phyloP scores from a whole-genome alignment of 2,329 filamentous ascomycete species.

The Didymella pinodella region DNA sequence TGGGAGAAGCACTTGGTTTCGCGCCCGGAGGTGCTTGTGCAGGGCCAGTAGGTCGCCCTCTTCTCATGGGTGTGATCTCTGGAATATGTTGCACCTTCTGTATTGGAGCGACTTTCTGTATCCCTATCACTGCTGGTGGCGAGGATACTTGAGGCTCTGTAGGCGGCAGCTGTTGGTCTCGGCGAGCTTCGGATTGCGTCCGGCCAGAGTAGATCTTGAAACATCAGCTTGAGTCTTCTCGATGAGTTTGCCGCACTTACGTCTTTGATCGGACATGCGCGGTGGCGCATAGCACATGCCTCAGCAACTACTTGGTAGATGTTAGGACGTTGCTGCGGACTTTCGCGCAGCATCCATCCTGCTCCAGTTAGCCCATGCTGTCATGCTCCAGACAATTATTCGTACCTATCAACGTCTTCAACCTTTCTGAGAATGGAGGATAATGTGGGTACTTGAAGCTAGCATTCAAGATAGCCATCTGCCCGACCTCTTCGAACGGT shows the following conservation, averaged over 20 bases:
- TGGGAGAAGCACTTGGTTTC: slow-evolving; percentile 72
- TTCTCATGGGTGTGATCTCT: slow-evolving; percentile 91
- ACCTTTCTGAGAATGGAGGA: slow-evolving; percentile 84
- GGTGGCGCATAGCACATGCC: slow-evolving; percentile 86
- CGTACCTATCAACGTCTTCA: slow-evolving; percentile 88
- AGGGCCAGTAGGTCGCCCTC: slow-evolving; percentile 74
- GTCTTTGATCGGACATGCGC: slow-evolving; percentile 86
- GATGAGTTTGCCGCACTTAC: slow-evolving; percentile 56
- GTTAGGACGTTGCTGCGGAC: slow-evolving; percentile 80
- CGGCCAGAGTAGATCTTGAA: slow-evolving; percentile 59
- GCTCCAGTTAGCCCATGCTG: slow-evolving; percentile 27
- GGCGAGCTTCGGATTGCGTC: slow-evolving; percentile 70
- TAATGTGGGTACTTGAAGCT: slow-evolving; percentile 91
- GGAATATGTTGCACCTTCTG: slow-evolving; percentile 78
- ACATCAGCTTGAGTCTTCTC: slow-evolving; percentile 29
- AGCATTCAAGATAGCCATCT: slow-evolving; percentile 95
- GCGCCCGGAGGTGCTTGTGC: slow-evolving; percentile 53
- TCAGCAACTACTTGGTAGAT: slow-evolving; percentile 93
- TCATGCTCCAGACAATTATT: slow-evolving; percentile 32
- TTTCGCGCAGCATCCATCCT: slow-evolving; percentile 91
- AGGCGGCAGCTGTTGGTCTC: slow-evolving; percentile 66
- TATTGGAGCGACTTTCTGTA: slow-evolving; percentile 79
- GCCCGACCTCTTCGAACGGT: slow-evolving; percentile 96
- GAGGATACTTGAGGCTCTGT: slow-evolving; percentile 62
- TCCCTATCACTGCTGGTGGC: slow-evolving; percentile 71